Base-by-base conservation (phyloP, 2,329 filamentous ascomycete genomes). In the Trichoderma oligosporum region DNA sequence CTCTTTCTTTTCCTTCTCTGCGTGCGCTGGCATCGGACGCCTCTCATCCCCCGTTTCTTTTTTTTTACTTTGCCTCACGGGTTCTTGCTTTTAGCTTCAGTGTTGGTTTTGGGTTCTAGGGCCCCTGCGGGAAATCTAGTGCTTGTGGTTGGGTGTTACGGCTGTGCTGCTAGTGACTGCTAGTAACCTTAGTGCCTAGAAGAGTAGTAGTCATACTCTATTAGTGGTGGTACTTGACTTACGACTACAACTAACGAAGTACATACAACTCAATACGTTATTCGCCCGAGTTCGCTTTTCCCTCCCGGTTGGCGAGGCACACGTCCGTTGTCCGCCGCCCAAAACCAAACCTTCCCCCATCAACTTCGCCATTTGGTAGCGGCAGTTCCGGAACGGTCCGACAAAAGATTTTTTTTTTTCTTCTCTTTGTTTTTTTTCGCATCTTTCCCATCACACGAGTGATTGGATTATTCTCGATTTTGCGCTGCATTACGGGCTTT, bases 351-450 rank as follows among this genome's bases (percentile, higher is more conserved):
- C 20, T 22, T 29, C 33, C 24, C 18, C 51, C 39, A 55, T 55
- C 41, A 55, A 38, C 31, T 55, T 41, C 25, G 51, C 51, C 41
- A 29, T 55, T 39, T 55, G 51, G 51, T 25, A 55, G 51, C 51
- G 51, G 51, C 51, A 46, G 51, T 39, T 45, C 51, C 51, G 41
- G 51, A 55, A 45, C 41, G 41, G 51, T 55, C 41, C 51, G 51
- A 55, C 12, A 20, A 20, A 22, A 45, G 2, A 38, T 38, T 20
- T 22, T 35, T 42, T n/a, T 46, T 46, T n/a, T 29, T 46, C 24
- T 16, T 18, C 12, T 18, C 20, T 18, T 20, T 38, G 14, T 12
- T 18, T 36, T 49, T 29, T 18, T 25, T 16, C 18, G 11, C 25
- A 9, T 46, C 44, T 14, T 46, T 16, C 44, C 27, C 9, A 46